These are phyloP conservation scores for Glarea lozoyensis DNA, from an alignment of 495 filamentous ascomycete species.

Conservation along the genomic window DNA sequence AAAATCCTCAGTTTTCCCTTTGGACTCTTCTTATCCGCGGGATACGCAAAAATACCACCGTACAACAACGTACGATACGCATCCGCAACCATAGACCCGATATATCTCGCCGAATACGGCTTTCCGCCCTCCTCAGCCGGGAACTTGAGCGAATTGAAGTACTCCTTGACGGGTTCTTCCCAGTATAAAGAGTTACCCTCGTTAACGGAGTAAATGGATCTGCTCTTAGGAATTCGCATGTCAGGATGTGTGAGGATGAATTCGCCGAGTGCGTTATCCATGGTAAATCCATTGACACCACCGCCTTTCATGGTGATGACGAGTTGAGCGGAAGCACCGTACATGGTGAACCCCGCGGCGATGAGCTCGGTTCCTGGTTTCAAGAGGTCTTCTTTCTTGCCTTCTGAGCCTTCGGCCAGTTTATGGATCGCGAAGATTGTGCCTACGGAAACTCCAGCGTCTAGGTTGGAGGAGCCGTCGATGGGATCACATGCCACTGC, in stretches of 20 bases:
- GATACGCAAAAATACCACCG: constrained; percentile 95
- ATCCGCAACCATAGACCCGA: constrained; percentile 96
- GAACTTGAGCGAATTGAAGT: constrained; percentile 82
- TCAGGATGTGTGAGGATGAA: constrained; percentile 97
- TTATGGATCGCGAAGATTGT: constrained; percentile 97
- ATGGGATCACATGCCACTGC: constrained; percentile 97
- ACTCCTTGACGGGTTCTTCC: constrained; percentile 79
- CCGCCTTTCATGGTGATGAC: constrained; percentile 96
- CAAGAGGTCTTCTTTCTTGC: constrained; percentile 74
- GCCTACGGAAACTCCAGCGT: constrained; percentile 95
- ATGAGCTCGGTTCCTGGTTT: constrained; percentile 84
- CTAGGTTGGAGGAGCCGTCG: constrained; percentile 93
- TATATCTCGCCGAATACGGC: constrained; percentile 91
- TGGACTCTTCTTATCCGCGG: constrained; percentile 92
- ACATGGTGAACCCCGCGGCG: constrained; percentile 97
- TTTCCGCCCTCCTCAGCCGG: constrained; percentile 61
- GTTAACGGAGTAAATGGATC: constrained; percentile 95
- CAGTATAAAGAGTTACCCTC: constrained; percentile 96
- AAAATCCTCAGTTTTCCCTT: constrained; percentile 97
- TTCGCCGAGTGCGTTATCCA: constrained; percentile 92
- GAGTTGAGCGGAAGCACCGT: constrained; percentile 90
- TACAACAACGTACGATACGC: constrained; percentile 93
- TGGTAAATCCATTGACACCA: constrained; percentile 89
- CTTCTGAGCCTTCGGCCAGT: constrained; percentile 60
- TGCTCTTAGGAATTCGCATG: constrained; percentile 73